phyloP scores from a whole-genome alignment of 805 yeast genomes.

The Metschnikowia matae region DNA sequence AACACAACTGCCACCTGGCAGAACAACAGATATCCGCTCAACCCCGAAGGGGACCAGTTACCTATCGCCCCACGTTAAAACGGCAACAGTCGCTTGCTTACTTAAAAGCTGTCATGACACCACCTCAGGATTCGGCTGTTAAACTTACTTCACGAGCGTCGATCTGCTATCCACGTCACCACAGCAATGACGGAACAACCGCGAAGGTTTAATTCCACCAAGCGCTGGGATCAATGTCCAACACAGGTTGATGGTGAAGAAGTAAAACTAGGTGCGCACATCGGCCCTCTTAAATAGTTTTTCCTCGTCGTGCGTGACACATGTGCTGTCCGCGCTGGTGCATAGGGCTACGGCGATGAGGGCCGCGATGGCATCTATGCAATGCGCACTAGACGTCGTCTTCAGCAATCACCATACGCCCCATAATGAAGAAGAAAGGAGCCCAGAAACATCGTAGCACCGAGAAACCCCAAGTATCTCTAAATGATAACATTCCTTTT shows the following conservation, averaged over 20 bases:
- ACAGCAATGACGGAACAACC: slow-evolving; percentile 29
- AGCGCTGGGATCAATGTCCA: slow-evolving; percentile 42
- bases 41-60: slow-evolving; percentile 45
- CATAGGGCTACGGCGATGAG: slow-evolving; percentile 3
- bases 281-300: slow-evolving; percentile 1
- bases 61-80: slow-evolving; percentile 8
- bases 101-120: slow-evolving; percentile 44
- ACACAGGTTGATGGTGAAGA: slow-evolving; percentile 47
- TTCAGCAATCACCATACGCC: not conserved
- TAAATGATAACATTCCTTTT: slow-evolving; percentile 30
- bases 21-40: slow-evolving; percentile 42
- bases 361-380: not conserved
- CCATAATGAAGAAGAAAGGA: not conserved
- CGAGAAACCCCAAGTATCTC: not conserved
- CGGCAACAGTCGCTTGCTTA: slow-evolving; percentile 20
- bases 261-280: slow-evolving; percentile 7
- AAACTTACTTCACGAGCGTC: slow-evolving; percentile 71
- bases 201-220: slow-evolving; percentile 25
- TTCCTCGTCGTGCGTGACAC: not conserved
- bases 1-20: slow-evolving; percentile 20
- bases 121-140: slow-evolving; percentile 37
- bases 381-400: not conserved
- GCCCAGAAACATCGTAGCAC: not conserved
- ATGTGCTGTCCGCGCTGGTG: not conserved
- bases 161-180: slow-evolving; percentile 50